Evolutionary conservation across 2,329 filamentous ascomycete species (phyloP), one percentile per base, ranked within the genome.

Genomic region (Ascochyta viciae-villosae): DNA sequence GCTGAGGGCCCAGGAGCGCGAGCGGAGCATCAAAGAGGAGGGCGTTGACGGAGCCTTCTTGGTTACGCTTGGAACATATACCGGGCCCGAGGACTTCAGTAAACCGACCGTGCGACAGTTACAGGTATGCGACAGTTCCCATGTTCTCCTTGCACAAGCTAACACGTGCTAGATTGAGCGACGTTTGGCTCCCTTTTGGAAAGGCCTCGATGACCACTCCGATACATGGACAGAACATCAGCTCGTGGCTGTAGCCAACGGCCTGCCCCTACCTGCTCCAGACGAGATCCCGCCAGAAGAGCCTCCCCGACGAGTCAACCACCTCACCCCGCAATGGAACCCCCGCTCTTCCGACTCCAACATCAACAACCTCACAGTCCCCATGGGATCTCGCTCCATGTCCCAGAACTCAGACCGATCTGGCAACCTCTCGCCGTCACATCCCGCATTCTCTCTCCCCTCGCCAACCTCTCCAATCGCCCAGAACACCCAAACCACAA

Each of bases 211-310:
- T 62, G 93, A 98, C 74, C 92, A 95, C 75, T 89, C 88, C 15
- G 85, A 91, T 22, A 90, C 86, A 48, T 99, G 95, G 95, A 90
- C 92, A 12, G 95, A 99, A 71, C 88, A 95, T 76, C 95, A 99
- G 76, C 86, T 99, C n/a, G 87, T 97, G 67, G 92, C 94, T 54
- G 92, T 91, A 23, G 95, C 89, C 45, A 87, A 92, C 69, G 93
- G 91, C 19, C 83, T 96, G 52, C 86, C 90, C 3, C 87, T 98
- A 46, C 95, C 95, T 12, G 85, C 90, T 7, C 86, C 94, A 42
- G 92, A 97, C 74, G 87, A 93, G 66, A 87, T 92, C 3, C 91
- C 91, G 4, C 85, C 89, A 5, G 90, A 95, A 66, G 78, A 86
- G 60, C 78, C 83, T 55, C 62, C 83, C 82, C 65, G 81, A 79